These are phyloP conservation scores for Cryptosporidium canis DNA, from an alignment of 169 alveolate species.

Conservation along the genomic window DNA sequence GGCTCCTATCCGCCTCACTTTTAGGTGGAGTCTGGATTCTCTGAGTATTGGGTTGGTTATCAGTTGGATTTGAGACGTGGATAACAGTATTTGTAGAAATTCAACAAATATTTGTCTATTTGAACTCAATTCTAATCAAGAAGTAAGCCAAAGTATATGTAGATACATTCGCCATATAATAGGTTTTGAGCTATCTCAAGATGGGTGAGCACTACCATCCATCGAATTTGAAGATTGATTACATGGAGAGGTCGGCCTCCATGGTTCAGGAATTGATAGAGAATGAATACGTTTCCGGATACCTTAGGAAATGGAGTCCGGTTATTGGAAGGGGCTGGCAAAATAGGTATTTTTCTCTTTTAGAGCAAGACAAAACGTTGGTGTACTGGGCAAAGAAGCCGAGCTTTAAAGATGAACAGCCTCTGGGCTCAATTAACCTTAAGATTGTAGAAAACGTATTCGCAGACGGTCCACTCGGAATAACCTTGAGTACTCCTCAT, in stretches of 20 bases:
- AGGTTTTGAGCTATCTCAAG: not conserved
- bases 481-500: conserved; percentile 61
- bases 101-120: not conserved
- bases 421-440: conserved; percentile 52
- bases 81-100: not conserved
- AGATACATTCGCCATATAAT: not conserved
- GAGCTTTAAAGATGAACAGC: conserved; percentile 55
- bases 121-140: not conserved
- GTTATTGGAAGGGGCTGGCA: conserved; percentile 74
- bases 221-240: not conserved
- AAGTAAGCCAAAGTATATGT: not conserved
- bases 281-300: conserved; percentile 56
- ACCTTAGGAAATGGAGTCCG: conserved; percentile 69
- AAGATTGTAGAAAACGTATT: conserved; percentile 65
- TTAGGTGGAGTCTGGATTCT: not conserved
- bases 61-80: conserved; percentile 1
- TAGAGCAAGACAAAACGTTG: conserved; percentile 52
- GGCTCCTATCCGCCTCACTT: conserved; percentile 8
- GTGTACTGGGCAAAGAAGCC: conserved; percentile 66
- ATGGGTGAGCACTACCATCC: not conserved
- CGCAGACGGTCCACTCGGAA: conserved; percentile 73
- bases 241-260: conserved; percentile 42
- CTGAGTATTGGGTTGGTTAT: not conserved
- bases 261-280: conserved; percentile 67
- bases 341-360: conserved; percentile 43